Evolutionary conservation across 169 alveolate genomes (phyloP).

Genomic region (Eimeria nieschulzi): DNA sequence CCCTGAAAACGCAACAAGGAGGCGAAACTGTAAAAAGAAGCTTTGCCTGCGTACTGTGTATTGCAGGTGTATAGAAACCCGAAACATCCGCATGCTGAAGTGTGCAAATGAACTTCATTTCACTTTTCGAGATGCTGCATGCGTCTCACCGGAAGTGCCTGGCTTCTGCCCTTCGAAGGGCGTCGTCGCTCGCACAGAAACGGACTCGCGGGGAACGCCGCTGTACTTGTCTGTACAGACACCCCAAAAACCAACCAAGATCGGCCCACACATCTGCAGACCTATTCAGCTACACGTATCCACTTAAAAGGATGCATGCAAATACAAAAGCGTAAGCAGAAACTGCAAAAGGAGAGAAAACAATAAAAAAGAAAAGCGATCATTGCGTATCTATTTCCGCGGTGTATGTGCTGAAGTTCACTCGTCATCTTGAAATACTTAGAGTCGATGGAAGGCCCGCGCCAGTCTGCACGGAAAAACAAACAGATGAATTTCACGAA

Average conservation of each 20-base stretch:
- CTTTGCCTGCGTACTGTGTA: not conserved
- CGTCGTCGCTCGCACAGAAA: conserved; percentile 68
- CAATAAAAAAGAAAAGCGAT: not conserved
- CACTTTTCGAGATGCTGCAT: not conserved
- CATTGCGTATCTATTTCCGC: no score
- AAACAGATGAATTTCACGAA: no score
- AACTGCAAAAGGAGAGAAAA: not conserved
- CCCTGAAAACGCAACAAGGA: conserved; percentile 50
- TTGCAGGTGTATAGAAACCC: not conserved
- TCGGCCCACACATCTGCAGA: no score
- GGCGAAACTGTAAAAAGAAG: not conserved
- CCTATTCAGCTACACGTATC: no score
- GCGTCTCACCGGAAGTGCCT: conserved; percentile 75
- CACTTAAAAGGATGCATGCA: no score
- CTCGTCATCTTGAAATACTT: no score
- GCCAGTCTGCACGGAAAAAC: no score
- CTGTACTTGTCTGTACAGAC: conserved; percentile 20
- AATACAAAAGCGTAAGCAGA: no score
- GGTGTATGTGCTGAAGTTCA: no score
- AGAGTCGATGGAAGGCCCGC: no score
- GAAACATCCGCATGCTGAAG: not conserved
- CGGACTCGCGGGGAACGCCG: conserved; percentile 38
- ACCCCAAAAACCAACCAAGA: not conserved
- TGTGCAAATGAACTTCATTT: not conserved
- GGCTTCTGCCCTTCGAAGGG: conserved; percentile 77